Conservation (phyloP, 805 yeast species). For the Saccharomyces paradoxus region DNA sequence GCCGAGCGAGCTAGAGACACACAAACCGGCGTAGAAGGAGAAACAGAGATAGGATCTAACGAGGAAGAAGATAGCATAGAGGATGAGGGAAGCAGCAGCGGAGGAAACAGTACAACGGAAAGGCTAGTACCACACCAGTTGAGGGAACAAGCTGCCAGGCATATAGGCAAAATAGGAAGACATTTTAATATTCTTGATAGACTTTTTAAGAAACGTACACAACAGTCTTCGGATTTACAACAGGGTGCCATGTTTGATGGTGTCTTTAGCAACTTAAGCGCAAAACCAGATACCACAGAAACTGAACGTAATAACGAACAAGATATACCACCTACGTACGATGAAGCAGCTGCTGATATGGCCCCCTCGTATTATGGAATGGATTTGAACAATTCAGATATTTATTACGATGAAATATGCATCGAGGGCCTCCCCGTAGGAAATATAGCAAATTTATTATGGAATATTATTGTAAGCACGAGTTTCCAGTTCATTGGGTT, state of each 20-base stretch:
- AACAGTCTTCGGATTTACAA: constrained; percentile 8
- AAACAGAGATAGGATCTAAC: neutral
- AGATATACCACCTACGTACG: constrained; percentile 78
- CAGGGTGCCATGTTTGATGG: constrained; percentile 52
- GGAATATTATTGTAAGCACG: constrained; percentile 86
- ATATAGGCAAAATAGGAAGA: constrained; percentile 25
- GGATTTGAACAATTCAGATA: constrained; percentile 52
- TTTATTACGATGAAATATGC: constrained; percentile 76
- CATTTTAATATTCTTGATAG: constrained; percentile 36
- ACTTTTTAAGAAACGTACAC: constrained; percentile 22
- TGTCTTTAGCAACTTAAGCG: constrained; percentile 84
- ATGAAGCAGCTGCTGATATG: constrained; percentile 88
- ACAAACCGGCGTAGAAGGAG: neutral
- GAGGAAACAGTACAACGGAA: constrained; percentile 5
- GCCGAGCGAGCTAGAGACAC: neutral
- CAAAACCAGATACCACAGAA: constrained; percentile 61
- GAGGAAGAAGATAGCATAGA: constrained; percentile 2
- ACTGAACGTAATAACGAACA: constrained; percentile 16
- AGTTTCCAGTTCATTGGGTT: constrained; percentile 93
- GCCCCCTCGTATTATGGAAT: constrained; percentile 97
- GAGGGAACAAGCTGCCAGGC: constrained; percentile 17
- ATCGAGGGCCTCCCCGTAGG: constrained; percentile 97
- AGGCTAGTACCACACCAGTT: constrained; percentile 8
- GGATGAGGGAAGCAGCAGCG: neutral
- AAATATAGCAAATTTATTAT: constrained; percentile 71